Conservation (phyloP, 176 grass and related monocot genomes). For the Triticum urartu region DNA sequence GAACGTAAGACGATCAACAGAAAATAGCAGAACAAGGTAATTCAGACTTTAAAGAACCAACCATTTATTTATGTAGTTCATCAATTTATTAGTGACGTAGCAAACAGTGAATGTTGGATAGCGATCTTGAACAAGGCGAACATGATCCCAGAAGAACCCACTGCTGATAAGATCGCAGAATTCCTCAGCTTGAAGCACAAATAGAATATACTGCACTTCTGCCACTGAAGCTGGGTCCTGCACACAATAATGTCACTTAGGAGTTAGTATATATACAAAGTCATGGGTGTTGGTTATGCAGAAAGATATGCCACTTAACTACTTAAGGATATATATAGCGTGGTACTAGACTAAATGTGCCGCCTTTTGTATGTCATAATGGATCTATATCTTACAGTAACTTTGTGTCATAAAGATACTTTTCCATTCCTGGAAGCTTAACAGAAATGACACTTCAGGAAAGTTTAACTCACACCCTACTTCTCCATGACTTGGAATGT, state of each 20-base stretch:
- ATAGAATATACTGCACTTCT: conserved; percentile 61
- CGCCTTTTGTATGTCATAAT: neutral
- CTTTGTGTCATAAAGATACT: neutral
- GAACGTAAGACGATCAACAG: neutral
- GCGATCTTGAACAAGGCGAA: conserved; percentile 41
- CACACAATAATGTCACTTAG: neutral
- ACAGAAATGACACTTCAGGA: neutral
- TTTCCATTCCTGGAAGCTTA: neutral
- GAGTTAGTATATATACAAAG: neutral
- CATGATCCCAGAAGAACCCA: conserved; percentile 37
- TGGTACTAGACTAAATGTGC: neutral
- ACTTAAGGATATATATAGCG: neutral
- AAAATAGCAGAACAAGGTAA: neutral
- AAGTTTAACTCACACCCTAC: neutral
- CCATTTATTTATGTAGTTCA: conserved; percentile 78
- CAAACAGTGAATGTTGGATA: conserved; percentile 74
- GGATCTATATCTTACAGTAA: neutral
- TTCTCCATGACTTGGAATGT: neutral
- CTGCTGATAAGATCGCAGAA: conserved; percentile 67
- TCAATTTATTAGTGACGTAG: conserved; percentile 71
- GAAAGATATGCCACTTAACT: neutral
- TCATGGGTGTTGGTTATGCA: neutral
- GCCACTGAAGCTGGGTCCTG: conserved; percentile 43
- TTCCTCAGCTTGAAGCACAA: conserved; percentile 85
- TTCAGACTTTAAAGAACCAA: conserved; percentile 29